Conservation (phyloP, 805 yeast genomes). For the Torulaspora microellipsoides region DNA sequence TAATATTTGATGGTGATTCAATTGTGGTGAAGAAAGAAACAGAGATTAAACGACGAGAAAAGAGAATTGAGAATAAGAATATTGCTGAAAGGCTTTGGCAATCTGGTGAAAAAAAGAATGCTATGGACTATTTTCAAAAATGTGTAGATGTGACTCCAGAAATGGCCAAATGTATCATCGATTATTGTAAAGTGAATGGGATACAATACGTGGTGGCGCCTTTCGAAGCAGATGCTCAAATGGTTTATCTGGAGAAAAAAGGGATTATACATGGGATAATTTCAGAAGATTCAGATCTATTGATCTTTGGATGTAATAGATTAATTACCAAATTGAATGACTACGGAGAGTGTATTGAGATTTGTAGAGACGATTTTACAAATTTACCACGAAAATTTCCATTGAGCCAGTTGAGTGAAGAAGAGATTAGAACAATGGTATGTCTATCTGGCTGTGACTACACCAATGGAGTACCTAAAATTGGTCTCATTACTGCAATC, state of each 20-base stretch:
- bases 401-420: constrained; percentile 46
- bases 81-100: constrained; percentile 50
- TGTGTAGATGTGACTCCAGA: constrained; percentile 84
- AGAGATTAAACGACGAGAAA: constrained; percentile 55
- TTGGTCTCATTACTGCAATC: constrained; percentile 78
- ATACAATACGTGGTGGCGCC: constrained; percentile 90
- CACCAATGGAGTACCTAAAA: constrained; percentile 74
- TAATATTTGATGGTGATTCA: constrained; percentile 91
- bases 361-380: constrained; percentile 51
- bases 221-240: constrained; percentile 96
- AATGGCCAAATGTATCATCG: constrained; percentile 85
- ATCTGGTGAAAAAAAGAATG: constrained; percentile 53
- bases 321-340: constrained; percentile 81
- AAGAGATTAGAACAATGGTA: constrained; percentile 70
- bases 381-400: constrained; percentile 45
- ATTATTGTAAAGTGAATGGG: constrained; percentile 51
- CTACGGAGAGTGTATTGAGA: constrained; percentile 62
- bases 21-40: constrained; percentile 75
- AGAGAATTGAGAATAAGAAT: constrained; percentile 53
- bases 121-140: constrained; percentile 66
- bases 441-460: constrained; percentile 96
- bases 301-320: constrained; percentile 76
- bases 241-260: constrained; percentile 77
- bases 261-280: constrained; percentile 80
- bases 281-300: constrained; percentile 90